Evolutionary conservation across 345 rosid species (phyloP).

Genomic region (Punica granatum): DNA sequence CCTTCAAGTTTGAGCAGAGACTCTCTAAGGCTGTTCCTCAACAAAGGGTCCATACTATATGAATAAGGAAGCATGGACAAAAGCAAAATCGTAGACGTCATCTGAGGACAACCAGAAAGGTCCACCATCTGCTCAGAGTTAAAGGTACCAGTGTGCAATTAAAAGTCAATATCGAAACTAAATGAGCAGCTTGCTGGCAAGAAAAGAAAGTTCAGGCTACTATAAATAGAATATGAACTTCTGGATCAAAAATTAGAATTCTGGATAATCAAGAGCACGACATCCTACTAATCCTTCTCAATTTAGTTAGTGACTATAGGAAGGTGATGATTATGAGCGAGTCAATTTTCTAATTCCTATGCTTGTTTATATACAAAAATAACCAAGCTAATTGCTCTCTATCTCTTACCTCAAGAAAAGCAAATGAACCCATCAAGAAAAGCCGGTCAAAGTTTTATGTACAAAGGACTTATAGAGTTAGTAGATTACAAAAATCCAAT

Average conservation of each 20-base stretch:
- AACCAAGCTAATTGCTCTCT: background rate
- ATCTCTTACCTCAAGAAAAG: background rate
- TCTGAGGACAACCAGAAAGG: constrained; percentile 61
- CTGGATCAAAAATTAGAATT: too few relatives aligned
- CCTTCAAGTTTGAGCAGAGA: constrained; percentile 14
- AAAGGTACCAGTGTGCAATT: background rate
- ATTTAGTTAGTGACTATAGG: background rate
- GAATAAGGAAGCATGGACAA: constrained; percentile 42
- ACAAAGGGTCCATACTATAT: constrained; percentile 15
- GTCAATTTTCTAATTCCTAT: background rate
- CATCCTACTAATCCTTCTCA: background rate
- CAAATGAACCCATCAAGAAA: background rate
- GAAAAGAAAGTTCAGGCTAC: background rate
- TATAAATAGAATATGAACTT: background rate
- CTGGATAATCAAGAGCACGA: background rate
- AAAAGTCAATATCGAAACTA: background rate
- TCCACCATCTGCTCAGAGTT: constrained; percentile 48
- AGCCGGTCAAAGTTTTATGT: too few relatives aligned
- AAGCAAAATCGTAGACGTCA: constrained; percentile 39
- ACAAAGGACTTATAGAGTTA: background rate
- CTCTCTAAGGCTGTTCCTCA: constrained; percentile 6
- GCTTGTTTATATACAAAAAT: background rate
- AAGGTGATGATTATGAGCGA: background rate
- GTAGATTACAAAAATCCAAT: background rate
- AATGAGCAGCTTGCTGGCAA: background rate